Evolutionary conservation across 371 early-diverging fungal species (phyloP).

Genomic region (Dichotomocladium elegans): DNA sequence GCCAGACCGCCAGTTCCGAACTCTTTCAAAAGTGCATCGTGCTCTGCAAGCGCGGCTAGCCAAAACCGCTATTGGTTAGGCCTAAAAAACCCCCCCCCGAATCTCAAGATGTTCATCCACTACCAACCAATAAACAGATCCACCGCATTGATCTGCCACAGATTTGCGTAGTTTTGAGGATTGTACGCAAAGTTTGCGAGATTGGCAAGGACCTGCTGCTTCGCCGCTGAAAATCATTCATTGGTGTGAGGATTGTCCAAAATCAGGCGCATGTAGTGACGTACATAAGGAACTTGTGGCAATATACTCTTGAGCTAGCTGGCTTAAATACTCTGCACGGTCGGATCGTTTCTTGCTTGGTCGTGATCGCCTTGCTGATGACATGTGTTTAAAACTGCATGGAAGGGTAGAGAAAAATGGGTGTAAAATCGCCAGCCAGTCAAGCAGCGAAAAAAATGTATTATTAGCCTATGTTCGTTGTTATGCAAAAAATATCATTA

Average conservation of each 20-base stretch:
- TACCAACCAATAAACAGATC: slow-evolving; percentile 49
- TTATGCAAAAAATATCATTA: too few species aligned
- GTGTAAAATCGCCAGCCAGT: too few species aligned
- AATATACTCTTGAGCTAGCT: slow-evolving; percentile 37
- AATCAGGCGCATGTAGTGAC: neutral
- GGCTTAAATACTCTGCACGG: slow-evolving; percentile 27
- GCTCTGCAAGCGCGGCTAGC: slow-evolving; percentile 22
- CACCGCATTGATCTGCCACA: slow-evolving; percentile 42
- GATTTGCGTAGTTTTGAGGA: slow-evolving; percentile 49
- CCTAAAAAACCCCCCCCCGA: neutral
- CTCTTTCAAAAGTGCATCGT: slow-evolving; percentile 33
- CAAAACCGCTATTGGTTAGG: neutral
- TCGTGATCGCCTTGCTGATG: neutral
- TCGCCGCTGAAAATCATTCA: slow-evolving; percentile 30
- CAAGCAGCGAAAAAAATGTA: too few species aligned
- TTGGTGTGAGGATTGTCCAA: neutral
- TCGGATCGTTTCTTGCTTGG: slow-evolving; percentile 7
- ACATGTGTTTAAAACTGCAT: too few species aligned
- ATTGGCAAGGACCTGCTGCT: slow-evolving; percentile 52
- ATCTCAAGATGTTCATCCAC: neutral
- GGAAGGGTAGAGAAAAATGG: too few species aligned
- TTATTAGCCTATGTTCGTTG: too few species aligned
- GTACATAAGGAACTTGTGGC: slow-evolving; percentile 28
- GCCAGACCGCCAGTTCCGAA: slow-evolving; percentile 54
- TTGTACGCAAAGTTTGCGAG: slow-evolving; percentile 65